phyloP scores from a whole-genome alignment of 495 filamentous ascomycete species.

The Penicillium waksmanii region DNA sequence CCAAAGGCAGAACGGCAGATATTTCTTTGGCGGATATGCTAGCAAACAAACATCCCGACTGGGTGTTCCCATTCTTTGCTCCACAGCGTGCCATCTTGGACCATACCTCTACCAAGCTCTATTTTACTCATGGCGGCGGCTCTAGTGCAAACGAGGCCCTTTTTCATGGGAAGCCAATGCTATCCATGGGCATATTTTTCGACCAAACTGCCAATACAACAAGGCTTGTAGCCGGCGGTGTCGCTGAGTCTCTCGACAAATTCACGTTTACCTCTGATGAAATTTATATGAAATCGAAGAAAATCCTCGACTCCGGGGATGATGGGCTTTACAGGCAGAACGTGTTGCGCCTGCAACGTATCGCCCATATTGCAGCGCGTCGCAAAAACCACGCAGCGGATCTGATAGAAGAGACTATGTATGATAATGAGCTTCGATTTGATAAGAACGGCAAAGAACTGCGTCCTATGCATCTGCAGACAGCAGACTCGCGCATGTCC shows the following conservation, averaged over 20 bases:
- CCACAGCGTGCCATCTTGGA: slow-evolving; percentile 25
- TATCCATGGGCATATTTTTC: slow-evolving; percentile 37
- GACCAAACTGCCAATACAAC: slow-evolving; percentile 39
- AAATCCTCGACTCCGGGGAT: slow-evolving; percentile 24
- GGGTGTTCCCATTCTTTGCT: slow-evolving; percentile 10
- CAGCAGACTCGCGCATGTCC: slow-evolving; percentile 44
- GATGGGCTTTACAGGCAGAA: slow-evolving; percentile 25
- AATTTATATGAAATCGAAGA: slow-evolving; percentile 25
- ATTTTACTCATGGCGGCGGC: slow-evolving; percentile 41
- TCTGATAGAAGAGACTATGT: slow-evolving; percentile 44
- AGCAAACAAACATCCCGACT: slow-evolving; percentile 23
- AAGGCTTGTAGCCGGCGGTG: slow-evolving; percentile 34
- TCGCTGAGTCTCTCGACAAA: slow-evolving; percentile 34
- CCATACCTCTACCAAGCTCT: slow-evolving; percentile 28
- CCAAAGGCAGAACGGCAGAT: not conserved
- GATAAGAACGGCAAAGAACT: slow-evolving; percentile 17
- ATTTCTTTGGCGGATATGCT: slow-evolving; percentile 26
- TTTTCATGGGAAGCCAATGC: slow-evolving; percentile 38
- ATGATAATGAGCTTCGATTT: slow-evolving; percentile 35
- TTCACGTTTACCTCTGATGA: slow-evolving; percentile 35
- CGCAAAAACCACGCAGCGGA: slow-evolving; percentile 41
- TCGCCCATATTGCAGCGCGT: slow-evolving; percentile 36
- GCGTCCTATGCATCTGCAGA: slow-evolving; percentile 44
- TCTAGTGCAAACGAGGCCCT: slow-evolving; percentile 42
- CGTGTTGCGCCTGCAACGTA: slow-evolving; percentile 33